phyloP scores from a whole-genome alignment of 2,329 filamentous ascomycete species.

The Aspergillus nomiae region DNA sequence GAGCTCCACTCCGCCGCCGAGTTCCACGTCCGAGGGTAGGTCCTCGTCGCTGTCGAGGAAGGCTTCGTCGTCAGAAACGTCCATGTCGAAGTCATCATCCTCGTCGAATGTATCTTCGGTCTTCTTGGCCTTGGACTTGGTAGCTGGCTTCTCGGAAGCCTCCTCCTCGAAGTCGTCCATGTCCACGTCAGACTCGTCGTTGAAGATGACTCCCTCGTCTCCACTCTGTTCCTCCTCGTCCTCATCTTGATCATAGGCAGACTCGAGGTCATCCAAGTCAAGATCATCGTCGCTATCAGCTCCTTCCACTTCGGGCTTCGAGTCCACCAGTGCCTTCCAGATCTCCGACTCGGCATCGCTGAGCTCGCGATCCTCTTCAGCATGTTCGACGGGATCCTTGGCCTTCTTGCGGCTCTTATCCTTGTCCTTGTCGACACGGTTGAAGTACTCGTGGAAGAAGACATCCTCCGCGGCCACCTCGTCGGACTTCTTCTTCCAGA shows the following conservation, averaged over 20 bases:
- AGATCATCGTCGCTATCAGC: slow-evolving; percentile 60
- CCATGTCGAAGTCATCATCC: slow-evolving; percentile 56
- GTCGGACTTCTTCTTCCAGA: slow-evolving; percentile 88
- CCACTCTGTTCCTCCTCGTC: slow-evolving; percentile 43
- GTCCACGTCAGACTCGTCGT: slow-evolving; percentile 47
- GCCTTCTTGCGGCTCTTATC: slow-evolving; percentile 52
- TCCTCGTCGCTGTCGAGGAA: slow-evolving; percentile 58
- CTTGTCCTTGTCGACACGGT: slow-evolving; percentile 66
- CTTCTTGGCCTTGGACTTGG: slow-evolving; percentile 24
- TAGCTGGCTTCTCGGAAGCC: slow-evolving; percentile 42
- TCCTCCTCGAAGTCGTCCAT: slow-evolving; percentile 50
- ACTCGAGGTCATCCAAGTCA: slow-evolving; percentile 58
- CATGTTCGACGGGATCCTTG: slow-evolving; percentile 51
- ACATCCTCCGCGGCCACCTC: slow-evolving; percentile 89
- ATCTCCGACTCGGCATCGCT: slow-evolving; percentile 76
- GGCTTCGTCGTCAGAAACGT: slow-evolving; percentile 49
- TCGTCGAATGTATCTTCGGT: slow-evolving; percentile 45
- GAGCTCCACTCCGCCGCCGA: slow-evolving; percentile 45
- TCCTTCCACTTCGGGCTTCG: slow-evolving; percentile 74
- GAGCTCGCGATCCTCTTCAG: slow-evolving; percentile 46
- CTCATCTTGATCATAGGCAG: slow-evolving; percentile 49
- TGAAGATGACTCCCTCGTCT: slow-evolving; percentile 51
- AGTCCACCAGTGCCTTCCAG: slow-evolving; percentile 86
- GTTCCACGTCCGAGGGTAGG: slow-evolving; percentile 53
- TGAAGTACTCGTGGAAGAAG: slow-evolving; percentile 99